Base-by-base conservation (phyloP, 2,329 filamentous ascomycete species). In the Colletotrichum scovillei region DNA sequence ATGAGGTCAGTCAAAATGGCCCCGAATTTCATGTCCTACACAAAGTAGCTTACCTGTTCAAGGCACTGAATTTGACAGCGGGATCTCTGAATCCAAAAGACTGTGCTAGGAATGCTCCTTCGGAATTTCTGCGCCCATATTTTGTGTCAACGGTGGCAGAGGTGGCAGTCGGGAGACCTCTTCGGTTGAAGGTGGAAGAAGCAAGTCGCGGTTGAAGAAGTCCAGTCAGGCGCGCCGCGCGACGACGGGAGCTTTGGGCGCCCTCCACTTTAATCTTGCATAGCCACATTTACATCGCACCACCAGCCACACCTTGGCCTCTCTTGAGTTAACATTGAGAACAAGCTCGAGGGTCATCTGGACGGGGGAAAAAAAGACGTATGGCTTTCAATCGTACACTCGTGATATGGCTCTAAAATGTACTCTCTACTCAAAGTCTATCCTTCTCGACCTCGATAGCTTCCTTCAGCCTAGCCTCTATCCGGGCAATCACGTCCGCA, bases 381-480 rank as follows among this genome's bases (percentile, higher is more conserved):
- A 35, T 12, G 4, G 11, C 12, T 42, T 19, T 12, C 38, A 42
- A 19, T 42, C 42, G n/a, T 26, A 6, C 19, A 38, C 16, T 55
- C 46, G 16, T 64, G 3, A 16, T n/a, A 12, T 12, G 62, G 1
- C 6, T 26, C n/a, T 7, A 28, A 9, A 53, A 46, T 12, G 12
- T 3, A 19, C 19, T 12, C 19, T n/a, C 2, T 9, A 8, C 59
- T 46, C 60, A 73, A 6, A 70, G 60, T 80, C 88, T 86, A 76
- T 87, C 88, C 76, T 83, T 84, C 77, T 92, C 90, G 76, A 88
- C 91, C 55, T 84, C 83, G 67, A 88, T 88, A 57, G 95, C 93
- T 80, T 97, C 94, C 67, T 85, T 85, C 79, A 92, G 87, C 76
- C 92, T 90, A 75, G 85, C 84, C 79, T 93, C 90, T 2, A 98